Conservation (phyloP, 2,329 filamentous ascomycete species). For the Neospermospora avenae region DNA sequence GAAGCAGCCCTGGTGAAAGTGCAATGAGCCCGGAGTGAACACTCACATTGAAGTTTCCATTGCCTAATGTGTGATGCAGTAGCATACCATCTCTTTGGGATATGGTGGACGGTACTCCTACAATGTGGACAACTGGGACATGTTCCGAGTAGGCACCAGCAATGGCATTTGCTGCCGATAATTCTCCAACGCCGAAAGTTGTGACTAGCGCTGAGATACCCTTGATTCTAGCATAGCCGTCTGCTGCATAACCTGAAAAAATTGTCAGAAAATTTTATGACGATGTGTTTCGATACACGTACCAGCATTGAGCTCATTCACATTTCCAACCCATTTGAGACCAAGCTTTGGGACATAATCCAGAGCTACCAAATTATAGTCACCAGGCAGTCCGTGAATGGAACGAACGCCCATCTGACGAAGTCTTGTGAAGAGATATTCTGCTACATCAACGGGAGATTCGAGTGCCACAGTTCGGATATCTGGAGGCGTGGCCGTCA, state of each 20-base stretch:
- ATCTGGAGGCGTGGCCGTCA: conserved; percentile 26
- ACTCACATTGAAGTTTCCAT: conserved; percentile 69
- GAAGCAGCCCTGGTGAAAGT: neutral
- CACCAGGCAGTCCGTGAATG: conserved; percentile 67
- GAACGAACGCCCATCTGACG: conserved; percentile 62
- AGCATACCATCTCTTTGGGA: conserved; percentile 46
- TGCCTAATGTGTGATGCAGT: conserved; percentile 69
- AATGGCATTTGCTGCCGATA: conserved; percentile 71
- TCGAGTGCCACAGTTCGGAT: conserved; percentile 42
- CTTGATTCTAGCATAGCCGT: conserved; percentile 73
- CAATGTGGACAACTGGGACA: conserved; percentile 66
- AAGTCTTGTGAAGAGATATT: conserved; percentile 65
- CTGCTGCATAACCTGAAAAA: conserved; percentile 66
- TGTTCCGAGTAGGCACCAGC: conserved; percentile 73
- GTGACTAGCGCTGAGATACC: conserved; percentile 69
- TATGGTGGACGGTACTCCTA: conserved; percentile 48
- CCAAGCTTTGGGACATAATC: conserved; percentile 60
- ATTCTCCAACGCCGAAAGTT: conserved; percentile 72
- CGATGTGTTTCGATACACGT: conserved; percentile 26
- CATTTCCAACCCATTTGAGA: conserved; percentile 65
- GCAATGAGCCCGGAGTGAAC: neutral
- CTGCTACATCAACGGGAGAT: conserved; percentile 51
- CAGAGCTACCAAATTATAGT: conserved; percentile 68
- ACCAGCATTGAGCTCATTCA: conserved; percentile 72
- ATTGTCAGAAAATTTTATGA: neutral